phyloP scores from a whole-genome alignment of 192 early-diverging fungal genomes.

The Chytriomyces confervae region DNA sequence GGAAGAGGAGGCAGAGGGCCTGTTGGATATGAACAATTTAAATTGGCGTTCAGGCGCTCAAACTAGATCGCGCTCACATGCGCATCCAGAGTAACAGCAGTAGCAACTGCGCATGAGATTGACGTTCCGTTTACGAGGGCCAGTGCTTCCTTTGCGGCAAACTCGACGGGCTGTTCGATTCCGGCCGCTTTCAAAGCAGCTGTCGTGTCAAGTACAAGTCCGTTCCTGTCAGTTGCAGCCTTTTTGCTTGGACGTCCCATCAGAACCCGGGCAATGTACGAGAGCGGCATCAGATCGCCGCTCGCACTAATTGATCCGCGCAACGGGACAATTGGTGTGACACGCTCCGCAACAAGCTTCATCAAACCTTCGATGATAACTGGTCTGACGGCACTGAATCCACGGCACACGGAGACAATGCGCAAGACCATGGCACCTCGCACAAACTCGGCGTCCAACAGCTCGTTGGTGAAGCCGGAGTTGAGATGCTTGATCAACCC shows the following conservation, averaged over 20 bases:
- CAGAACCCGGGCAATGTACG: slow-evolving; percentile 1
- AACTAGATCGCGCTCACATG: background rate
- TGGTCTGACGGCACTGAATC: slow-evolving; percentile 3
- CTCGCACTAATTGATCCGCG: slow-evolving; percentile 14
- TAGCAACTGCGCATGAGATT: slow-evolving; percentile 9
- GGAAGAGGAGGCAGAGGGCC: background rate
- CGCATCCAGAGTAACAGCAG: slow-evolving; percentile 1
- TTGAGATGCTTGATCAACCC: background rate
- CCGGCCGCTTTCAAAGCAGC: background rate
- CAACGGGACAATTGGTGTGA: background rate
- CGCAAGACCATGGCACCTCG: slow-evolving; percentile 25
- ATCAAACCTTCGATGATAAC: slow-evolving; percentile 6
- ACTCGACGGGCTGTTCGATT: background rate
- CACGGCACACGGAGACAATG: slow-evolving; percentile 16
- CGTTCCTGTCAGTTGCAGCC: background rate
- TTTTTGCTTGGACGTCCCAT: slow-evolving; percentile 1
- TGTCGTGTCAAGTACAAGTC: background rate
- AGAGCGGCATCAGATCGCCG: slow-evolving; percentile 25
- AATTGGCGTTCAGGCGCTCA: too few species aligned
- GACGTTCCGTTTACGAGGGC: slow-evolving; percentile 23
- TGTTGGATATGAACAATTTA: background rate
- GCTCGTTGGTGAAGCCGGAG: slow-evolving; percentile 5
- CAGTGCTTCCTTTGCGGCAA: slow-evolving; percentile 8
- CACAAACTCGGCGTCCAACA: background rate
- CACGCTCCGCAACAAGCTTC: slow-evolving; percentile 2